Conservation (phyloP, 75 land plant species). For the Adiantum capillusveneris region DNA sequence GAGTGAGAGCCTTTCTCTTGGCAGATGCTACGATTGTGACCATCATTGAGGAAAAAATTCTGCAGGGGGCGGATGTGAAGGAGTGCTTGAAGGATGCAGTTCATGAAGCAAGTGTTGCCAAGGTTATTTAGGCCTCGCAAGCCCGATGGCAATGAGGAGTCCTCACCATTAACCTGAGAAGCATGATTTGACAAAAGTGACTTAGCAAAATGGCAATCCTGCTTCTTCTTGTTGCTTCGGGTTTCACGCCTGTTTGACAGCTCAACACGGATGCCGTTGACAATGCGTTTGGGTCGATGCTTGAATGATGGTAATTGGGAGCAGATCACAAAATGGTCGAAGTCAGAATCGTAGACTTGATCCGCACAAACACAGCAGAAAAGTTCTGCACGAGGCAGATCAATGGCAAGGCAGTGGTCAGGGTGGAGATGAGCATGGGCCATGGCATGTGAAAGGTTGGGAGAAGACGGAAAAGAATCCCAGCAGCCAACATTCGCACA, state of each 20-base stretch:
- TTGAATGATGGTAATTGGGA: background rate
- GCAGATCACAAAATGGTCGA: conserved; percentile 48
- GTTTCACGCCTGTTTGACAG: background rate
- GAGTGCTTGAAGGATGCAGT: conserved; percentile 81
- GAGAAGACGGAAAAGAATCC: background rate
- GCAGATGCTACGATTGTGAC: conserved; percentile 54
- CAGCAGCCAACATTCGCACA: conserved; percentile 61
- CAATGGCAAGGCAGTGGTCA: conserved; percentile 61
- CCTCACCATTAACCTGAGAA: no score
- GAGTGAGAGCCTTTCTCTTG: conserved; percentile 15
- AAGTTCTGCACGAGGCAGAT: conserved; percentile 80
- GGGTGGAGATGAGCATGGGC: conserved; percentile 40
- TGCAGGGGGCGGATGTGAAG: conserved; percentile 79
- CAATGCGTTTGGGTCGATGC: background rate
- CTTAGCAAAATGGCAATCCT: no score
- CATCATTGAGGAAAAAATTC: conserved; percentile 70
- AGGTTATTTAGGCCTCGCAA: conserved; percentile 78
- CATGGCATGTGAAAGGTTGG: background rate
- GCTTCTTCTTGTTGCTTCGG: no score
- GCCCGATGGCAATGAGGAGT: conserved; percentile 33
- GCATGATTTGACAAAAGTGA: no score
- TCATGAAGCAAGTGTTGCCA: conserved; percentile 92
- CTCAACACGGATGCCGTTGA: background rate
- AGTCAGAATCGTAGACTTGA: conserved; percentile 81
- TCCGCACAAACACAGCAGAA: conserved; percentile 73